Conservation (phyloP, 129 eudicot species). For the Pulicaria dysenterica region DNA sequence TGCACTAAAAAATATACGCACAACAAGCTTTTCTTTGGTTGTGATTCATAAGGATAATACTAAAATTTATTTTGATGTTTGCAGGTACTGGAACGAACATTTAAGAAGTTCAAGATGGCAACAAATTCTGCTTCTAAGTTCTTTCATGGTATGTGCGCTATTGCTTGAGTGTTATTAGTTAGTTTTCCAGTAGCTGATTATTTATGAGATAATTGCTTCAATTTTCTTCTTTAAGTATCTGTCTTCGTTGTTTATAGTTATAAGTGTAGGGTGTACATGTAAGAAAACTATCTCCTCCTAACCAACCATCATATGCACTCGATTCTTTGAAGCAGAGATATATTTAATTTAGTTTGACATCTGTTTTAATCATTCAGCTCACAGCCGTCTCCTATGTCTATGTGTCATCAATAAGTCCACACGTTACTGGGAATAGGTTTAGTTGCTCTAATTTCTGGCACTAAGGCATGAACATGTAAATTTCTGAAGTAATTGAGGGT, state of each 20-base stretch:
- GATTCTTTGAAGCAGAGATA: background rate
- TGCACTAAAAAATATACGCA: background rate
- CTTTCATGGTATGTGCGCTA: slow-evolving; percentile 27
- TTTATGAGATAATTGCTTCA: background rate
- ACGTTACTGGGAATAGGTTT: background rate
- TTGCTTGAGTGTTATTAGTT: slow-evolving; percentile 12
- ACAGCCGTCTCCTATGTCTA: background rate
- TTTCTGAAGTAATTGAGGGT: slow-evolving; percentile 10
- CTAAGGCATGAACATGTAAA: background rate
- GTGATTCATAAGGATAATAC: slow-evolving; percentile 13
- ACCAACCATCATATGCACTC: background rate
- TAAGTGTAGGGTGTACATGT: slow-evolving; percentile 4
- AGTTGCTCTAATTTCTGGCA: slow-evolving; percentile 14
- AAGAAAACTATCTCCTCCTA: background rate
- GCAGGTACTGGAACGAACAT: slow-evolving; percentile 21
- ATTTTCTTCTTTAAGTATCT: background rate
- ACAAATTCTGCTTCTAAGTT: slow-evolving; percentile 20
- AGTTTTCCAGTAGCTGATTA: background rate
- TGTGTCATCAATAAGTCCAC: background rate
- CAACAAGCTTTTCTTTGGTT: background rate
- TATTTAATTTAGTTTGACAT: background rate
- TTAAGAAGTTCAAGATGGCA: slow-evolving; percentile 35
- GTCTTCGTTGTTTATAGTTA: background rate
- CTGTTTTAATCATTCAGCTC: background rate
- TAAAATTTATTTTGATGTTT: background rate